Evolutionary conservation across 331 rosid genomes (phyloP).

Genomic region (Malus hybrid): DNA sequence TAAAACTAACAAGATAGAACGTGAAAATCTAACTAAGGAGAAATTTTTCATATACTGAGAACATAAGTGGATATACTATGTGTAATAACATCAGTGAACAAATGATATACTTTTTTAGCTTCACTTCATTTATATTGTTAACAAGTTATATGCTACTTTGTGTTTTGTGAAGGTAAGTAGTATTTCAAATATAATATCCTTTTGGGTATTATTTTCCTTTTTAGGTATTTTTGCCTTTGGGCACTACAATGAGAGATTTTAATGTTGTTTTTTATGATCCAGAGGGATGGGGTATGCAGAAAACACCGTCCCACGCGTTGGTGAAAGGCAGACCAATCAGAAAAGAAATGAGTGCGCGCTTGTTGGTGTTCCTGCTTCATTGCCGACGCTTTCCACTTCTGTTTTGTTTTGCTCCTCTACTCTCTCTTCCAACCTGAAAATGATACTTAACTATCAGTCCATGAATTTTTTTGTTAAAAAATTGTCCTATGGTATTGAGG

Average conservation of each 20-base stretch:
- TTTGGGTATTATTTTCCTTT: not conserved
- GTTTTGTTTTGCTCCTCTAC: not conserved
- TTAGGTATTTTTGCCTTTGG: not conserved
- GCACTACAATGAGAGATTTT: no score
- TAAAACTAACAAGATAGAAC: no score
- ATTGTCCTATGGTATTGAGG: no score
- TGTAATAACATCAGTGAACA: no score
- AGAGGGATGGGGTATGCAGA: conserved; percentile 14
- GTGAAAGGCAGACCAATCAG: conserved; percentile 35
- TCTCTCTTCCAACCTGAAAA: not conserved
- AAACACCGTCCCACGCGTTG: conserved; percentile 62
- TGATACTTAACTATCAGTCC: not conserved
- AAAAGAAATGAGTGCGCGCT: conserved; percentile 32
- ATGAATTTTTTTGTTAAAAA: not conserved
- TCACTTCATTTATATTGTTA: no score
- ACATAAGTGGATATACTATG: no score
- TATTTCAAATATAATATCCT: not conserved
- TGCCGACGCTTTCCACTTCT: not conserved
- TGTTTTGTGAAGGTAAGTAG: no score
- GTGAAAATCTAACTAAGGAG: no score
- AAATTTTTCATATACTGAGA: no score
- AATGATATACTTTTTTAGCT: no score
- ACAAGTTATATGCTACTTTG: no score
- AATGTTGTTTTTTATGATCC: not conserved
- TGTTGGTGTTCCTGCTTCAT: conserved; percentile 17